phyloP scores from a whole-genome alignment of 1,284 basidiomycete genomes.

The Flammula alnicola region DNA sequence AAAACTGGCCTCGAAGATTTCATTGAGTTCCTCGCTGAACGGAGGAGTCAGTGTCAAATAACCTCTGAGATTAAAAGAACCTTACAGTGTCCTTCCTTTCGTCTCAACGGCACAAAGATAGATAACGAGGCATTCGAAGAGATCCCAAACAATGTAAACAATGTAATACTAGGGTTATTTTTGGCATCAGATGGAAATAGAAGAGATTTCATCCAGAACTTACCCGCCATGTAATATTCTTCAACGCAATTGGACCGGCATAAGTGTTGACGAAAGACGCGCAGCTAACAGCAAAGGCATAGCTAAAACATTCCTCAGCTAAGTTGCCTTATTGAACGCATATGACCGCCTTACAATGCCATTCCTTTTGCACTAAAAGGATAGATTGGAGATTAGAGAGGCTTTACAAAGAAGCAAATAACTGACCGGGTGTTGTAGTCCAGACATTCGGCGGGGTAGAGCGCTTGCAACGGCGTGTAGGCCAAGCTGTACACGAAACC shows the following conservation, averaged over 20 bases:
- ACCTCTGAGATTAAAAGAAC: constrained; percentile 2
- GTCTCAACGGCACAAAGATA: constrained; percentile 34
- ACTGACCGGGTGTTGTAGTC: constrained; percentile 54
- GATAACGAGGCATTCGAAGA: constrained; percentile 11
- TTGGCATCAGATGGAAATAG: neutral
- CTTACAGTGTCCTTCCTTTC: constrained; percentile 45
- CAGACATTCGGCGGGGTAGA: constrained; percentile 61
- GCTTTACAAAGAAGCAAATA: neutral
- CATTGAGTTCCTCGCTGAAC: constrained; percentile 43
- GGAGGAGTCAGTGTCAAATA: neutral
- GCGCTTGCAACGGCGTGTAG: constrained; percentile 58
- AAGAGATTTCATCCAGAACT: constrained; percentile 8
- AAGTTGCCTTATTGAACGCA: neutral
- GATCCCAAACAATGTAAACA: constrained; percentile 34
- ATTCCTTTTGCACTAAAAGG: constrained; percentile 56
- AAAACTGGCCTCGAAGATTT: constrained; percentile 41
- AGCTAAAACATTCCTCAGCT: constrained; percentile 26
- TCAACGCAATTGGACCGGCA: constrained; percentile 52
- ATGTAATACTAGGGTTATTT: constrained; percentile 37
- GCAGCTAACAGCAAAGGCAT: constrained; percentile 49
- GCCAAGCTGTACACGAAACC: constrained; percentile 52
- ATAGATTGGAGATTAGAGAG: neutral
- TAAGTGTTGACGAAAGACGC: constrained; percentile 57
- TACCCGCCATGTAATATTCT: constrained; percentile 49
- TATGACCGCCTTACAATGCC: constrained; percentile 39